Conservation (phyloP, 495 filamentous ascomycete genomes). For the Aspergillus hancockii region DNA sequence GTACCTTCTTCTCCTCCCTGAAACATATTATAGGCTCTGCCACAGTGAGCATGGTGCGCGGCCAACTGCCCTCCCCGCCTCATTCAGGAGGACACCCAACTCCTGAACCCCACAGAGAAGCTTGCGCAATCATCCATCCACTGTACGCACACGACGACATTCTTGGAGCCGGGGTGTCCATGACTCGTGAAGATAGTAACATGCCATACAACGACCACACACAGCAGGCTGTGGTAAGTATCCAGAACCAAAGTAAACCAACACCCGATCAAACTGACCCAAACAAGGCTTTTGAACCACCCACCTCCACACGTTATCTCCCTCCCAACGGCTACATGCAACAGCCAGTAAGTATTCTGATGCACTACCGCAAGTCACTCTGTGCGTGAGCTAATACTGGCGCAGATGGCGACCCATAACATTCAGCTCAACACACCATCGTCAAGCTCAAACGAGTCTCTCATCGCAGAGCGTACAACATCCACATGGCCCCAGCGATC, state of each 20-base stretch:
- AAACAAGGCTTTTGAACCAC: constrained; percentile 17
- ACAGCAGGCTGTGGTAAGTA: constrained; percentile 17
- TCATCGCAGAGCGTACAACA: constrained; percentile 11
- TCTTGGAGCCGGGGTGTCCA: constrained; percentile 1
- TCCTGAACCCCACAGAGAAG: constrained; percentile 19
- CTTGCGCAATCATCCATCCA: constrained; percentile 16
- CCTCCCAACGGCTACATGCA: constrained; percentile 22
- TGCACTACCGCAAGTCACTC: neutral
- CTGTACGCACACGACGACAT: constrained; percentile 12
- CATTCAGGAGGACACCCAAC: constrained; percentile 24
- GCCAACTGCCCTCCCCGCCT: constrained; percentile 30
- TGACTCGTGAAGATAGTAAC: neutral
- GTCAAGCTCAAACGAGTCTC: constrained; percentile 22
- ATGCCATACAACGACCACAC: constrained; percentile 8
- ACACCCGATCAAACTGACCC: neutral
- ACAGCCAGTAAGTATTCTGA: constrained; percentile 18
- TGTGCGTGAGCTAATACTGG: constrained; percentile 1
- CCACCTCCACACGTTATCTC: constrained; percentile 17
- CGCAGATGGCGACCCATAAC: constrained; percentile 16
- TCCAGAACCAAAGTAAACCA: neutral
- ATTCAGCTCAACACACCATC: constrained; percentile 32
- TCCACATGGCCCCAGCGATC: constrained; percentile 16
- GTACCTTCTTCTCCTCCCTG: neutral
- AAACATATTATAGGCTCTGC: constrained; percentile 6
- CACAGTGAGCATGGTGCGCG: constrained; percentile 18